Evolutionary conservation across 768 basidiomycete species (phyloP), one percentile per base, ranked within the genome.

Genomic region (Suillus subalutaceus): DNA sequence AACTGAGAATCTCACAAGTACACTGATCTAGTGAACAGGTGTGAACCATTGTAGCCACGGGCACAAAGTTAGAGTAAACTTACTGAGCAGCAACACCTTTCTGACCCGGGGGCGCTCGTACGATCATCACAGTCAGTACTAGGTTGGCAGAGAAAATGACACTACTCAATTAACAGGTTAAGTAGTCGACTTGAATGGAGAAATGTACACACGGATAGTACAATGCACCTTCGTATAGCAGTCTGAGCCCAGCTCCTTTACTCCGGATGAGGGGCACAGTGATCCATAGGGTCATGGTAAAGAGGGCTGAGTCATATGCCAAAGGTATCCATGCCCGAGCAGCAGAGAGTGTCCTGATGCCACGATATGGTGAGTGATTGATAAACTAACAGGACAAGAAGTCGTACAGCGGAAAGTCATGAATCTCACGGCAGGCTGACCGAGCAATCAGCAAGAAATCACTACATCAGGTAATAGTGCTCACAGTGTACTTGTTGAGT

Each of bases 81-180:
- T 70, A 84, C 83, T 85, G 84, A 2, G 83, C 83, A 20, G 80
- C 76, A 32, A 84, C 79, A 63, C 84, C 83, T 70, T 84, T 82
- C 13, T 80, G 72, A 1, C 82, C 83, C 7, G 71, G 77, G n/a
- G 81, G 80, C 10, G 82, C 81, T 18, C 69, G 72, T 40, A 81
- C 72, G 56, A 84, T 84, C 83, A 84, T 84, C 43, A 84, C 71
- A 2, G 82, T 82, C 64, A 84, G 71, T 23, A 79, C 78, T 20
- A 81, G 72, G 1, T 81, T 84, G 26, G 83, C 80, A 16, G 79
- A 73, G 62, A 83, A 81, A 62, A 85, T 85, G 30, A 79, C 79
- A 61, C 84, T 85, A 55, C 53, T 52, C 63, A 38, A 23, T 38
- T 38, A 16, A 23, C 50, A 55, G 50, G 38, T 23, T 46, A 30